These are phyloP conservation scores for Acer negundo DNA, from an alignment of 345 rosid species.

Conservation along the genomic window DNA sequence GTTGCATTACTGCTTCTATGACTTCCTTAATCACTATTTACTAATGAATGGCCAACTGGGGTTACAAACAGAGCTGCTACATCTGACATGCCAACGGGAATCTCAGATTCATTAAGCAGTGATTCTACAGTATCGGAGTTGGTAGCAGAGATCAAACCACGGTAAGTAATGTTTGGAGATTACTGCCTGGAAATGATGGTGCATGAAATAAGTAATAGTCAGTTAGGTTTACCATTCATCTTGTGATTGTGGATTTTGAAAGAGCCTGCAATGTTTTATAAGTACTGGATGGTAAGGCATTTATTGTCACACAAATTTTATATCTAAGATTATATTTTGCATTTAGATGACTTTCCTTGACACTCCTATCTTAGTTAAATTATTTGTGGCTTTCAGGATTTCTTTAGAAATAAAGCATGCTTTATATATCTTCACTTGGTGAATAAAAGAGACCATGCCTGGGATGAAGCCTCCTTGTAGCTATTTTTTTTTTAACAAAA, in stretches of 20 bases:
- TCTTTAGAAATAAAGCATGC: background rate
- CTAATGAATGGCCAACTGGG: slow-evolving; percentile 97
- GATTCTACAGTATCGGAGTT: slow-evolving; percentile 65
- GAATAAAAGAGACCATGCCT: background rate
- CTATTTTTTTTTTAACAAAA: no score
- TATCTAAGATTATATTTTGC: background rate
- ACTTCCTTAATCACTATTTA: slow-evolving; percentile 52
- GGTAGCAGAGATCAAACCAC: slow-evolving; percentile 87
- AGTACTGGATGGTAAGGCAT: background rate
- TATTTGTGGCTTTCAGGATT: background rate
- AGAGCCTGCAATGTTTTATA: background rate
- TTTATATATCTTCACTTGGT: no score
- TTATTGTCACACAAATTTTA: background rate
- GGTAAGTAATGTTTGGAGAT: slow-evolving; percentile 46
- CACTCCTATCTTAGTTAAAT: background rate
- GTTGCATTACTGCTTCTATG: slow-evolving; percentile 17
- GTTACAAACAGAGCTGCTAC: slow-evolving; percentile 54
- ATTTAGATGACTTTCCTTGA: background rate
- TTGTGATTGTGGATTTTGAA: background rate
- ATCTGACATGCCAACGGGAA: slow-evolving; percentile 53
- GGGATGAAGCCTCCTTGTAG: background rate
- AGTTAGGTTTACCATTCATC: background rate
- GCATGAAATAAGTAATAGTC: background rate
- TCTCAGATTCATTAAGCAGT: slow-evolving; percentile 55
- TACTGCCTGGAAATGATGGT: slow-evolving; percentile 6